Evolutionary conservation across 2,329 filamentous ascomycete genomes (phyloP).

Genomic region (Neurospora sp.): DNA sequence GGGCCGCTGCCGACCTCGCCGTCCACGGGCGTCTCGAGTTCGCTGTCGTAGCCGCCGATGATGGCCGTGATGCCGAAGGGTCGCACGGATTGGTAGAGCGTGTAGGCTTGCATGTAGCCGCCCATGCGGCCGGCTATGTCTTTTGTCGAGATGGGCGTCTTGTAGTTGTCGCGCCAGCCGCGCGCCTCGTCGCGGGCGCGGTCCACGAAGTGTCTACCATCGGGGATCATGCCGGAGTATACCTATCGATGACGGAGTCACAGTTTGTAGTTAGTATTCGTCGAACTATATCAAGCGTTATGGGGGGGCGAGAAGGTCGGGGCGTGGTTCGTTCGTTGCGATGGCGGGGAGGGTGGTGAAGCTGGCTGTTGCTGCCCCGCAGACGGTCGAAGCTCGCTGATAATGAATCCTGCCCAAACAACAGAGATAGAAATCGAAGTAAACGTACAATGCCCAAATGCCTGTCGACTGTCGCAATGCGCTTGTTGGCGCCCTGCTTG

Average conservation of each 20-base stretch:
- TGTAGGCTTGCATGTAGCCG: constrained; percentile 93
- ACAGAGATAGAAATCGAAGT: not conserved
- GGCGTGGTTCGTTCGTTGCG: not conserved
- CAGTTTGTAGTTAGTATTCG: not conserved
- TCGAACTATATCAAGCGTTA: not conserved
- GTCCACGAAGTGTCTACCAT: constrained; percentile 89
- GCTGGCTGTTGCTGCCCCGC: not conserved
- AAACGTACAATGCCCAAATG: constrained; percentile 79
- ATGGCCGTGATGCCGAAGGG: constrained; percentile 96
- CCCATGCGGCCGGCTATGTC: constrained; percentile 90
- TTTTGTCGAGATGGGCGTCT: constrained; percentile 80
- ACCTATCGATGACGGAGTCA: constrained; percentile 45
- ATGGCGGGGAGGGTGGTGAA: not conserved
- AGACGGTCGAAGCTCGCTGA: not conserved
- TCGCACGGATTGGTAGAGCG: constrained; percentile 90
- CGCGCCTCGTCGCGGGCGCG: constrained; percentile 89
- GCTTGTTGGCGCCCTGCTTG: constrained; percentile 92
- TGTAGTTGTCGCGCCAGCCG: constrained; percentile 87
- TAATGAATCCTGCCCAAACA: not conserved
- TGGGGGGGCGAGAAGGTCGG: not conserved
- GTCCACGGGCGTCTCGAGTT: constrained; percentile 75
- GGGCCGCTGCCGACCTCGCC: constrained; percentile 83
- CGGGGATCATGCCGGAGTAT: constrained; percentile 86
- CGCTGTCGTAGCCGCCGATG: constrained; percentile 85
- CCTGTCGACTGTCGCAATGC: constrained; percentile 88